Evolutionary conservation across 2,329 filamentous ascomycete species (phyloP).

Genomic region (Camptophora hylomeconis): DNA sequence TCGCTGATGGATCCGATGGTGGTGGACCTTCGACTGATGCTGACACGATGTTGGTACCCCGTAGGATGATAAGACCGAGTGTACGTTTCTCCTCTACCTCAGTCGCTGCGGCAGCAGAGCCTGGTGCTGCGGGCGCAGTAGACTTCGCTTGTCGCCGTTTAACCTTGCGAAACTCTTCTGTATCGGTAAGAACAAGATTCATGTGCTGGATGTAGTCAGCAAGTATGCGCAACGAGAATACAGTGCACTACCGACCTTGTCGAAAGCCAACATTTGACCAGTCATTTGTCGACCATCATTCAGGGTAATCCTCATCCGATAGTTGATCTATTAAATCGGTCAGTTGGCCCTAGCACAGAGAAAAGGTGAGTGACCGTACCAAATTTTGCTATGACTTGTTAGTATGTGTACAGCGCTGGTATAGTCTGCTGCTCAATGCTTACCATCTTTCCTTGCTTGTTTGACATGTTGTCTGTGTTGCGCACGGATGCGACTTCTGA

Average conservation of each 20-base stretch:
- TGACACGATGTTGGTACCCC: constrained; percentile 87
- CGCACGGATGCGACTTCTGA: constrained; percentile 36
- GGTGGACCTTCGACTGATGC: constrained; percentile 92
- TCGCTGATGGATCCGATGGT: constrained; percentile 79
- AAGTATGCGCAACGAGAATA: constrained; percentile 7
- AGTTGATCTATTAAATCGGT: constrained; percentile 99
- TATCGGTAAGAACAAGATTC: constrained; percentile 97
- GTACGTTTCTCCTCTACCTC: constrained; percentile 92
- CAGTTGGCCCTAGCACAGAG: too few relatives aligned
- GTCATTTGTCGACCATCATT: constrained; percentile 94
- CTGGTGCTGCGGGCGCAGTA: constrained; percentile 44
- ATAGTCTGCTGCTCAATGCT: constrained; percentile 34
- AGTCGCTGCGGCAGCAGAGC: constrained; percentile 45
- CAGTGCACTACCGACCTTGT: constrained; percentile 71
- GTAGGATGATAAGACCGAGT: constrained; percentile 87
- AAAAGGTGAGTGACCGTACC: too few relatives aligned
- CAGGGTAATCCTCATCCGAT: constrained; percentile 94
- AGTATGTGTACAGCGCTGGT: constrained; percentile 16
- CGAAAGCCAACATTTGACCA: constrained; percentile 95
- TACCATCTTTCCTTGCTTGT: constrained; percentile 99
- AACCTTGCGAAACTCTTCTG: constrained; percentile 89
- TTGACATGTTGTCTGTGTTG: constrained; percentile 47
- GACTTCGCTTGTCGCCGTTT: constrained; percentile 73
- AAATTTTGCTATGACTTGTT: constrained; percentile 45
- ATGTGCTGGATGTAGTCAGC: constrained; percentile 56